Conservation (phyloP, 805 yeast genomes). For the Candida golubevii region DNA sequence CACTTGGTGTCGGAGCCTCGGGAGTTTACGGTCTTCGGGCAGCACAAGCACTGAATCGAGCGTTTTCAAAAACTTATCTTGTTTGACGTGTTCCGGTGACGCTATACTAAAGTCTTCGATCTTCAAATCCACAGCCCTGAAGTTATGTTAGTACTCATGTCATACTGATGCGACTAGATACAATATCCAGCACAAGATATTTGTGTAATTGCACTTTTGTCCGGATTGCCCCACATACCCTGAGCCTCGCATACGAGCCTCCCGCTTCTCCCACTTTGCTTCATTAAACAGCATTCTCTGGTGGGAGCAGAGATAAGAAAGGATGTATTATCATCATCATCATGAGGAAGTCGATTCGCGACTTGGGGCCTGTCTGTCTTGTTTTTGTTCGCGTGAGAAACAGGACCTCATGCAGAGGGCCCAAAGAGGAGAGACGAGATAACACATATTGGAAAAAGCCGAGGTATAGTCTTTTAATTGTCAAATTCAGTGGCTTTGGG, state of each 20-base stretch:
- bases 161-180: no score
- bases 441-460: no score
- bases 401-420: no score
- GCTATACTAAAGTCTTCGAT: constrained; percentile 17
- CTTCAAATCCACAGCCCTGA: constrained; percentile 4
- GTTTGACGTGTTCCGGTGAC: constrained; percentile 6
- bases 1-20: constrained; percentile 10
- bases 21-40: constrained; percentile 19
- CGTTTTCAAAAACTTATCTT: constrained; percentile 6
- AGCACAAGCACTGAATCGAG: constrained; percentile 26
- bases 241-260: constrained; percentile 37
- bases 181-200: no score
- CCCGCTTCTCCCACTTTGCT: constrained; percentile 19
- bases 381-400: no score
- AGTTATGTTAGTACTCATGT: no score
- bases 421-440: no score
- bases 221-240: constrained; percentile 29
- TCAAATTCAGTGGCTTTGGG: no score
- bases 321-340: neutral
- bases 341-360: no score
- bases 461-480: no score
- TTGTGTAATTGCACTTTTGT: no score
- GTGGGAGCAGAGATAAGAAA: neutral
- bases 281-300: constrained; percentile 6
- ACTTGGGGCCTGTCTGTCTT: no score